A percentile compares a stretch with the other conserved stretches of the same genome.
These are phyloP conservation scores for Allium fistulosum DNA, from an alignment of 106 monocot species.

Conservation along the genomic window DNA sequence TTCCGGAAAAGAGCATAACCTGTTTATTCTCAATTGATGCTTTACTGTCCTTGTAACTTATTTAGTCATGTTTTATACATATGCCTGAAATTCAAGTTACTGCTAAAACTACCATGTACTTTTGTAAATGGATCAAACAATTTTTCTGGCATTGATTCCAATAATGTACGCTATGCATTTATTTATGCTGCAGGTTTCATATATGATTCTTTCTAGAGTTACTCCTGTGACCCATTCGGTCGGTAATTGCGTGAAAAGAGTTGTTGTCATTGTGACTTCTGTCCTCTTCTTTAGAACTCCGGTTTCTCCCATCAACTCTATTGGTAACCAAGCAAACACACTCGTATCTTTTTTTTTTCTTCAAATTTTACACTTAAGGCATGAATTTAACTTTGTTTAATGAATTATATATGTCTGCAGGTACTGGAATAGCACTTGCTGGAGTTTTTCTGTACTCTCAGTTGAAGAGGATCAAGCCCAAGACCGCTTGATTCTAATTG, in stretches of 20 bases:
- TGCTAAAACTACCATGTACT: not conserved
- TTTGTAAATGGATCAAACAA: too few relatives aligned
- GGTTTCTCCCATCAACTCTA: constrained; percentile 72
- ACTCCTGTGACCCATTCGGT: constrained; percentile 93
- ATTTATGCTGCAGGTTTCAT: constrained; percentile 43
- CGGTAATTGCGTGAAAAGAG: constrained; percentile 95
- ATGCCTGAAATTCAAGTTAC: not conserved
- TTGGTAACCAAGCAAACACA: constrained; percentile 28
- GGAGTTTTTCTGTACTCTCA: constrained; percentile 94
- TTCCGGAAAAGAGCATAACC: too few relatives aligned
- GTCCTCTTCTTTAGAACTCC: constrained; percentile 94
- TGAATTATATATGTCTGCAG: constrained; percentile 21
- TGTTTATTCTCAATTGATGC: too few relatives aligned
- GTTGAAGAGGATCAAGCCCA: constrained; percentile 66
- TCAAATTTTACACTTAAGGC: not conserved
- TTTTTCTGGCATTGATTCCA: too few relatives aligned
- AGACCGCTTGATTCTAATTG: constrained; percentile 28
- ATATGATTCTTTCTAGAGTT: constrained; percentile 77
- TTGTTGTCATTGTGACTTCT: constrained; percentile 87
- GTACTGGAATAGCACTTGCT: constrained; percentile 70
- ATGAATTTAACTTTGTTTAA: not conserved
- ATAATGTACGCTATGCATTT: too few relatives aligned
- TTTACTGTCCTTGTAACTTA: too few relatives aligned
- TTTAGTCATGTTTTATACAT: not conserved
- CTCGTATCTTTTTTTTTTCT: not conserved